Conservation (phyloP, 257 asterid species). For the Mitragyna speciosa region DNA sequence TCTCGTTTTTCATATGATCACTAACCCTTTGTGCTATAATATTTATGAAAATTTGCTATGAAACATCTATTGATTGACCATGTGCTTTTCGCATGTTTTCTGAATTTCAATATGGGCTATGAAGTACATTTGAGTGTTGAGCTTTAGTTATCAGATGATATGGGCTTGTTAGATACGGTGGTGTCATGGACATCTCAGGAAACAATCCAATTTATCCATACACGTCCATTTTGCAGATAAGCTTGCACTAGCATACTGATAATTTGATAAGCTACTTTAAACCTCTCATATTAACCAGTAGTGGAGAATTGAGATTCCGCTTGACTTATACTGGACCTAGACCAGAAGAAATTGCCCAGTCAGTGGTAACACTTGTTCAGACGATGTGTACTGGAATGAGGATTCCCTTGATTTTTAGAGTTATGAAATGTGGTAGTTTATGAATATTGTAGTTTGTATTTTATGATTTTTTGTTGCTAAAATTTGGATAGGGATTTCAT, state of each 20-base stretch:
- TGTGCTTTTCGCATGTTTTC: neutral
- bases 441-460: neutral
- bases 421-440: neutral
- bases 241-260: neutral
- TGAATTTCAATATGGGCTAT: too few relatives aligned
- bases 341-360: too few relatives aligned
- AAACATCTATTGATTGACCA: neutral
- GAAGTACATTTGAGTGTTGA: neutral
- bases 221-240: neutral
- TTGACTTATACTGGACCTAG: neutral
- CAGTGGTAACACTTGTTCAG: neutral
- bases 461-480: neutral
- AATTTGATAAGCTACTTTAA: neutral
- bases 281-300: too few relatives aligned
- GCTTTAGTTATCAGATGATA: too few relatives aligned
- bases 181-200: neutral
- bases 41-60: neutral
- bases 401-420: neutral
- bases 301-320: neutral
- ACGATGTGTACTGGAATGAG: neutral
- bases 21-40: neutral
- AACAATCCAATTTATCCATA: neutral
- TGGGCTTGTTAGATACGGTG: neutral
- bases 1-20: neutral
- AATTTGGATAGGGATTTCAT: constrained; percentile 56